A percentile compares a stretch with the other conserved stretches of the same genome.
These are phyloP conservation scores for Rhodotorula sp. DNA, from an alignment of 1,284 basidiomycete species.

Conservation along the genomic window DNA sequence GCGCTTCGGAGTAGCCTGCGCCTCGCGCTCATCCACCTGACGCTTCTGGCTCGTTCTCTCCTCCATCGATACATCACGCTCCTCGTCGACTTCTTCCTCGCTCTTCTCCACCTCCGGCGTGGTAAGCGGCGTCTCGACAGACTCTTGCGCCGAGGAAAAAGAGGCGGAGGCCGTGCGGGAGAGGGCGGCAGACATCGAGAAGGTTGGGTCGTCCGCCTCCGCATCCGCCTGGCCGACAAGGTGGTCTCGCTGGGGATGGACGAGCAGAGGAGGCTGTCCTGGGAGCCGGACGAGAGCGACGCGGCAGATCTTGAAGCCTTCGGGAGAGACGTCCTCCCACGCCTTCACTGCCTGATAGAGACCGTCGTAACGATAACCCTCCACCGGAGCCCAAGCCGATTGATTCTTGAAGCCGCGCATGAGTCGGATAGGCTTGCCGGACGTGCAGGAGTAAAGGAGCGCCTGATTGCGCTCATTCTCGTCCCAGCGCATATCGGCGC, in stretches of 20 bases:
- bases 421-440: constrained; percentile 72
- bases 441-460: constrained; percentile 65
- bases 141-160: background rate
- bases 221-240: background rate
- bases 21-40: no score
- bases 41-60: no score
- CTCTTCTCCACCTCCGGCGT: background rate
- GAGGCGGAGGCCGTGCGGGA: background rate
- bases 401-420: constrained; percentile 75
- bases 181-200: background rate
- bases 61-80: no score
- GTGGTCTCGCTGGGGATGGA: constrained; percentile 5
- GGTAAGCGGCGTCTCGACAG: background rate
- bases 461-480: constrained; percentile 60
- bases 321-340: constrained; percentile 59
- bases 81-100: no score
- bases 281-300: constrained; percentile 59
- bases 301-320: constrained; percentile 72
- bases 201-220: no score
- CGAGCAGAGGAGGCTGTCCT: constrained; percentile 19
- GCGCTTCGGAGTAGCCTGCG: background rate
- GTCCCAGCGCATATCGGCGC: constrained; percentile 72
- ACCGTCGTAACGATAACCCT: constrained; percentile 76
- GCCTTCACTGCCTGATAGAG: constrained; percentile 69
- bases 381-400: constrained; percentile 31